These are phyloP conservation scores for Schizothecium vesticola DNA, from an alignment of 495 filamentous ascomycete species.

Conservation along the genomic window DNA sequence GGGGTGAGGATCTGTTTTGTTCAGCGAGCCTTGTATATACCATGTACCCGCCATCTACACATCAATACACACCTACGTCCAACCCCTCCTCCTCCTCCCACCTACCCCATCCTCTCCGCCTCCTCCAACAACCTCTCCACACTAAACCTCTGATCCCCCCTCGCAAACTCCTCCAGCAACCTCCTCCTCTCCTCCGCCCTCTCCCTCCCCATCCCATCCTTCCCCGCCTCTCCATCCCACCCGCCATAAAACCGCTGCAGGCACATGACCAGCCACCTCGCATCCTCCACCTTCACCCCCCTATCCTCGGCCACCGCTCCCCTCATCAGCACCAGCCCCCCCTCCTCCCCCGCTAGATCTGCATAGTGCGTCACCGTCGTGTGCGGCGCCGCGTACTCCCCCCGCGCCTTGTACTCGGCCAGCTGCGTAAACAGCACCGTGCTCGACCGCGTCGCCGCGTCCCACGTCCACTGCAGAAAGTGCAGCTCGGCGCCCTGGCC, in stretches of 20 bases:
- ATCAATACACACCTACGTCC: background rate
- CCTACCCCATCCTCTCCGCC: conserved; percentile 65
- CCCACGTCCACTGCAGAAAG: conserved; percentile 74
- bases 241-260: conserved; percentile 85
- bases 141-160: conserved; percentile 70
- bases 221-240: conserved; percentile 44
- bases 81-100: too few species aligned
- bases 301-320: conserved; percentile 70
- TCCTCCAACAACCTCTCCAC: conserved; percentile 82
- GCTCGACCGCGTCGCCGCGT: conserved; percentile 54
- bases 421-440: conserved; percentile 91
- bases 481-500: conserved; percentile 69
- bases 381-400: conserved; percentile 83
- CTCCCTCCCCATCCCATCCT: conserved; percentile 24
- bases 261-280: conserved; percentile 84
- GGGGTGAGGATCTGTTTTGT: background rate
- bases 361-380: conserved; percentile 88
- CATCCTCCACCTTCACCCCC: conserved; percentile 74
- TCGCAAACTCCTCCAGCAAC: conserved; percentile 75
- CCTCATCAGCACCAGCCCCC: conserved; percentile 69
- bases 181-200: conserved; percentile 46
- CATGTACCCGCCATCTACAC: background rate
- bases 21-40: background rate
- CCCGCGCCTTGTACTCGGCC: conserved; percentile 85
- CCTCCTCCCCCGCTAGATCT: conserved; percentile 67